A percentile compares a stretch with the other conserved stretches of the same genome.
phyloP scores from a whole-genome alignment of 768 basidiomycete species.

The Mrakia gelida region DNA sequence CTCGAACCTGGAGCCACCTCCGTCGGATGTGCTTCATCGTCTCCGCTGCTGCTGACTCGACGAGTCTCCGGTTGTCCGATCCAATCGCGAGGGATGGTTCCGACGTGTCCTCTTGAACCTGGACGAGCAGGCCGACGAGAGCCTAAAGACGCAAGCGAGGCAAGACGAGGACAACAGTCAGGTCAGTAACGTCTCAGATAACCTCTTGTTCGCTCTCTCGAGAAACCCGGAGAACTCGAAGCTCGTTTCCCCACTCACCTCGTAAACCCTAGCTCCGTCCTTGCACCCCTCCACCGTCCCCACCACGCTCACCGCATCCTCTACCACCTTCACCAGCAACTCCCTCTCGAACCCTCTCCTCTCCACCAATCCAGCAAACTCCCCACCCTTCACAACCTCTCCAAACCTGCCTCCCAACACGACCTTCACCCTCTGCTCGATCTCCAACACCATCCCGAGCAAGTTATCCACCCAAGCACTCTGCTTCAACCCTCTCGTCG shows the following conservation, averaged over 20 bases:
- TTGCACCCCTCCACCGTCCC: constrained; percentile 58
- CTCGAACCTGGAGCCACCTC: constrained; percentile 69
- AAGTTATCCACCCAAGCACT: constrained; percentile 60
- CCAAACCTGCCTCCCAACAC: constrained; percentile 59
- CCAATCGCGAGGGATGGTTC: constrained; percentile 64
- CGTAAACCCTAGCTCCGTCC: constrained; percentile 58
- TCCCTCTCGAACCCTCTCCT: constrained; percentile 66
- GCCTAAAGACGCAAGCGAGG: constrained; percentile 48
- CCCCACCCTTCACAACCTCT: constrained; percentile 60
- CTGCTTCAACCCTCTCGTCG: constrained; percentile 22
- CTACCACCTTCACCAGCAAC: constrained; percentile 70
- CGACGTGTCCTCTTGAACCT: constrained; percentile 59
- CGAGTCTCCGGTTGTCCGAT: constrained; percentile 63
- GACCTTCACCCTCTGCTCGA: constrained; percentile 59
- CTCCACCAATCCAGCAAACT: constrained; percentile 72
- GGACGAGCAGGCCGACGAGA: constrained; percentile 68
- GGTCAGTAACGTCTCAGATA: neutral
- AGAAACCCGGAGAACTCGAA: constrained; percentile 48
- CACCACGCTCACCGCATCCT: constrained; percentile 58
- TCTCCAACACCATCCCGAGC: constrained; percentile 62
- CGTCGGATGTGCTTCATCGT: constrained; percentile 69
- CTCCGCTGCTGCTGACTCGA: constrained; percentile 65
- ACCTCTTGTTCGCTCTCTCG: neutral
- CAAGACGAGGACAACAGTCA: neutral
- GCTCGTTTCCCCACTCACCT: constrained; percentile 38